Conservation (phyloP, 352 stramenopile genomes). For the Aphanomyces euteiches region DNA sequence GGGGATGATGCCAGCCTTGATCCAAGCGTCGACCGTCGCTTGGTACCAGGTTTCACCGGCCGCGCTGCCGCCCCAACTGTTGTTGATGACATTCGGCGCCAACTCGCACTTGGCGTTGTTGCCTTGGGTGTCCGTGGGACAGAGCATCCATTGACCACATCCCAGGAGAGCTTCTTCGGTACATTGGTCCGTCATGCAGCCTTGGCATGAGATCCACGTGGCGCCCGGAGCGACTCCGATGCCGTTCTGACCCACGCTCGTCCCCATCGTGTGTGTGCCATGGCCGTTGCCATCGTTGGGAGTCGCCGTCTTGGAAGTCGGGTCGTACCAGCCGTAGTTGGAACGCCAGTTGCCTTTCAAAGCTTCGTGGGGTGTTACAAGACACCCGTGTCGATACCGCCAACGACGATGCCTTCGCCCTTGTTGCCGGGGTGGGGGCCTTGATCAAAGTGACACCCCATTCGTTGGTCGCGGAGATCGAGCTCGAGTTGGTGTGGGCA, state of each 20-base stretch:
- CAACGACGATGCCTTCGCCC: constrained; percentile 51
- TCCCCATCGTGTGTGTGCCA: constrained; percentile 52
- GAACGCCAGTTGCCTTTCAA: constrained; percentile 42
- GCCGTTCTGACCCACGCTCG: constrained; percentile 25
- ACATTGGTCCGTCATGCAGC: constrained; percentile 34
- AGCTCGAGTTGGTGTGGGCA: too few species aligned
- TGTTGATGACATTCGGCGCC: constrained; percentile 52
- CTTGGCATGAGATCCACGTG: constrained; percentile 58
- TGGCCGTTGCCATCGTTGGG: constrained; percentile 54
- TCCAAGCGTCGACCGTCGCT: constrained; percentile 44
- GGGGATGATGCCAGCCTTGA: constrained; percentile 46
- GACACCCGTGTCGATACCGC: constrained; percentile 60
- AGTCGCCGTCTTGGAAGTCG: constrained; percentile 35
- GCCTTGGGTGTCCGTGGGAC: constrained; percentile 49
- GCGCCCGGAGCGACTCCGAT: constrained; percentile 53
- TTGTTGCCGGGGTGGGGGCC: constrained; percentile 42
- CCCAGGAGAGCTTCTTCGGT: constrained; percentile 34
- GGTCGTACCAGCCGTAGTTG: constrained; percentile 62
- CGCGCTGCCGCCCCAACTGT: constrained; percentile 44
- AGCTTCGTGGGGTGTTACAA: too few species aligned
- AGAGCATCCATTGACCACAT: constrained; percentile 53
- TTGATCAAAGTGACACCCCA: constrained; percentile 45
- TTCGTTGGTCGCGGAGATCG: too few species aligned
- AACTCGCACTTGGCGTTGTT: constrained; percentile 47
- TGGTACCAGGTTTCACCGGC: constrained; percentile 42